Base-by-base conservation (phyloP, 768 basidiomycete species). In the Lyophyllum semitale region DNA sequence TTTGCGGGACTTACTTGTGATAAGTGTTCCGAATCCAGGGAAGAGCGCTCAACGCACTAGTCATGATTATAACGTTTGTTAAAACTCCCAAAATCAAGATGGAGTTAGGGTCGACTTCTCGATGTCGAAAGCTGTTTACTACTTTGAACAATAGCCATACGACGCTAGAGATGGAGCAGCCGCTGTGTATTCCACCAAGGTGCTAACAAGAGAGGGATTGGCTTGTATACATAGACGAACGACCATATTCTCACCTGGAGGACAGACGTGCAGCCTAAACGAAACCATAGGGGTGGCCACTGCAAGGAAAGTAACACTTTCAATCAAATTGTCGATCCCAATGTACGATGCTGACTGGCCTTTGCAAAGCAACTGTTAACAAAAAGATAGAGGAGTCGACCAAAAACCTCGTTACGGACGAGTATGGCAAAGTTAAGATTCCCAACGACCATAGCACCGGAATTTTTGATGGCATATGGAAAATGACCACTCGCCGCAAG, bases 11-110 rank as follows among this genome's bases (percentile, higher is more conserved):
- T 63, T 66, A 89, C 89, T 91, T 91, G 76, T 91, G 89, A 60
- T 90, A 87, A 11, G 82, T 84, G 62, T 91, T 91, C 59, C 90
- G 79, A 43, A 92, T 81, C 87, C 88, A 90, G 26, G 89, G 90
- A 65, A 91, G 80, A 12, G 88, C 89, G 40, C 87, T 83, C 41
- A 80, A 65, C 38, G 86, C 78, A 42, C 83, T 84, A 54, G 87
- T 68, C 55, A 84, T 73, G 38, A 91, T 76, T 3, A 77, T 70
- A 8, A 87, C 54, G 59, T 80, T 77, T 8, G 85, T 85, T 32
- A 87, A 61, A 30, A 87, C 73, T 25, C 88, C 88, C 59, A 85
- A 79, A 38, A 80, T 75, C 27, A 91, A 74, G 23, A 89, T 70
- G 1, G 84, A 79, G 55, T 79, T 77, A 61, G 82, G 79, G 55